Base-by-base conservation (phyloP, 208 protist species). In the Trypanosoma conorhini region DNA sequence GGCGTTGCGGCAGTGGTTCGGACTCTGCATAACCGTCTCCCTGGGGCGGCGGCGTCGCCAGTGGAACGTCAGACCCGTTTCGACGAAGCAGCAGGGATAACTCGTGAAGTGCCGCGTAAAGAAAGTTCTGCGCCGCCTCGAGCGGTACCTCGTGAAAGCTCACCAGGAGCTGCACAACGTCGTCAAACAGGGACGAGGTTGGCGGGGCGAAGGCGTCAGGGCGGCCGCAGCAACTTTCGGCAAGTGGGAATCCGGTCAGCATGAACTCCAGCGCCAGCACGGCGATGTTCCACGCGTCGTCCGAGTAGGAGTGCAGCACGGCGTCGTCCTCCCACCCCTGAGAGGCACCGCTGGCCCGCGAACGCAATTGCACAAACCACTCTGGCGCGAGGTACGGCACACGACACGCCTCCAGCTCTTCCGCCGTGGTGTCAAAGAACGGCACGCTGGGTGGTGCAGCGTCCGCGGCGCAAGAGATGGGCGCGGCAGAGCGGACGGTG, bases 241-340 rank as follows among this genome's bases (percentile, higher is more conserved):
- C 55, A 31, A 74, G 50, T 13, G 58, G 15, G 64, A 95, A 95
- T 9, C 70, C 71, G 22, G 76, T 61, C 44, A 96, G 66, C 67
- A 80, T 76, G 26, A 80, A 79, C 70, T 91, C 87, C 54, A 96
- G 42, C 17, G 80, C 77, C 13, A 96, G 40, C 13, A 96, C 86
- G 1, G 85, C 84, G 15, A 81, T 58, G 64, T 89, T 96, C 90
- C 90, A 96, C 51, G 77, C 74, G 68, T 96, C 90, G 54, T 93
- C 87, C 0, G 86, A 86, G 64, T 89, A 90, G 46, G 67, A 46
- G 66, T 92, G 83, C 28, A 77, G 21, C 28, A 67, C 55, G 58
- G 35, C 9, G n/a, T 19, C 61, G n/a, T 17, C 42, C 7, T 55
- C 24, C 51, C 42, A 72, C 19, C 62, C 60, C 3, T 48, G 21